These are phyloP conservation scores for Fusarium papillatum DNA, from an alignment of 2,329 filamentous ascomycete species.

Conservation along the genomic window DNA sequence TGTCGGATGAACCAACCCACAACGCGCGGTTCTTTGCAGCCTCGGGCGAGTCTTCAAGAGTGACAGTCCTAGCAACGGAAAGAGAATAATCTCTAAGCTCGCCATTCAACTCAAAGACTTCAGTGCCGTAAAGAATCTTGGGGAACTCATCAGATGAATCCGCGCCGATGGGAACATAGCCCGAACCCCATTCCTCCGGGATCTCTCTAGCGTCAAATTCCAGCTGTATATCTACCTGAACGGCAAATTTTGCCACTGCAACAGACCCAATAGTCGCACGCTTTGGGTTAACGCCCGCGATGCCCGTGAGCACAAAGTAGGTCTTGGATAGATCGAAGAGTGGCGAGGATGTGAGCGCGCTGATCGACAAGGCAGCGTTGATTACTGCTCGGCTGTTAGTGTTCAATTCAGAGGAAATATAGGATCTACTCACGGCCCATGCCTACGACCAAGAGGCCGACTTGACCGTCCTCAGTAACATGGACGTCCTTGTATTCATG, in stretches of 20 bases:
- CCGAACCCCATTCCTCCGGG: conserved; percentile 30
- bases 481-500: conserved; percentile 28
- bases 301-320: conserved; percentile 37
- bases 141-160: conserved; percentile 26
- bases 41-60: conserved; percentile 9
- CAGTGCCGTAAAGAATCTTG: conserved; percentile 29
- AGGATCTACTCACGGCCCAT: conserved; percentile 14
- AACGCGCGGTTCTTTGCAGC: conserved; percentile 20
- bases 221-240: conserved; percentile 34
- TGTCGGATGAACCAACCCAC: conserved; percentile 6
- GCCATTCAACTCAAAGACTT: conserved; percentile 35
- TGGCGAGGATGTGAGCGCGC: conserved; percentile 24
- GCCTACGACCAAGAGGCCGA: conserved; percentile 27
- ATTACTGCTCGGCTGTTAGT: conserved; percentile 8
- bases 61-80: background rate
- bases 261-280: conserved; percentile 36
- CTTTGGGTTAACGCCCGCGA: conserved; percentile 37
- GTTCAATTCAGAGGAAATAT: rapidly evolving
- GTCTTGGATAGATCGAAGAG: conserved; percentile 31
- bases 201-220: conserved; percentile 36
- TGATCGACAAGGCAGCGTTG: conserved; percentile 30
- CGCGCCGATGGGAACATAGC: conserved; percentile 34
- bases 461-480: conserved; percentile 11
- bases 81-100: conserved; percentile 29
- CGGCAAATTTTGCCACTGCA: conserved; percentile 35